Evolutionary conservation across 2,329 filamentous ascomycete species (phyloP), one percentile per base, ranked within the genome.

Genomic region (Penicillium carneum): DNA sequence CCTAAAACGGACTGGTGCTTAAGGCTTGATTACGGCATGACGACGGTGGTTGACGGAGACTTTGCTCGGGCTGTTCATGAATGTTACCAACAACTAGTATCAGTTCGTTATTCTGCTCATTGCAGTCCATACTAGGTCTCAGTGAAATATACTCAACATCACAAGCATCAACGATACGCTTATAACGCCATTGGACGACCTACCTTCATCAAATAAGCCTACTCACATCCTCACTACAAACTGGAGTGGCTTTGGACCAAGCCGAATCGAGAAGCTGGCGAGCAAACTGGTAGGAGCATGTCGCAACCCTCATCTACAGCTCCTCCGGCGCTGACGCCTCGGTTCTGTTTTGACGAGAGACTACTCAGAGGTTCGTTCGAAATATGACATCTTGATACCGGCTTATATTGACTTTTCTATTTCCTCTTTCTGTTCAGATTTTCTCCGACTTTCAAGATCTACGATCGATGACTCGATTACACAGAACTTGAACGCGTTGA

Each of bases 381-480:
- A 36, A 26, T 38, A 23, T 29, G 36, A 29, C 33, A 10, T 33
- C 34, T 18, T 33, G 31, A 26, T 20, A 26, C 68, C 31, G 36
- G 50, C 33, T 43, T 53, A 50, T 60, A 64, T 73, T 64, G 14
- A 96, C 93, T 96, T 76, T 97, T 69, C 18, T 18, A 31, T 53
- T 38, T 38, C 46, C 58, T 51, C 23, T 23, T 48, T 38, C 46
- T 60, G 61, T 72, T 46, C 49, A 97, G 95, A 97, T 76, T 99
- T 99, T 76, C 85, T 99, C 23, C 90, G 93, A 41, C 79, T 95
- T 67, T 97, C 94, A 10, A 88, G 95, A 65, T 84, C 87, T 54
- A 87, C 90, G 49, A 89, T 97, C 72, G 95, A 99, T 79, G 95
- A 99, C 79, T 92, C 91, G 46, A 98, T 99, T 73, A 88, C 88